Percentiles rank a stretch among this genome's conserved stretches.
phyloP scores from a whole-genome alignment of 495 filamentous ascomycete species.

The Cryomyces antarcticus region DNA sequence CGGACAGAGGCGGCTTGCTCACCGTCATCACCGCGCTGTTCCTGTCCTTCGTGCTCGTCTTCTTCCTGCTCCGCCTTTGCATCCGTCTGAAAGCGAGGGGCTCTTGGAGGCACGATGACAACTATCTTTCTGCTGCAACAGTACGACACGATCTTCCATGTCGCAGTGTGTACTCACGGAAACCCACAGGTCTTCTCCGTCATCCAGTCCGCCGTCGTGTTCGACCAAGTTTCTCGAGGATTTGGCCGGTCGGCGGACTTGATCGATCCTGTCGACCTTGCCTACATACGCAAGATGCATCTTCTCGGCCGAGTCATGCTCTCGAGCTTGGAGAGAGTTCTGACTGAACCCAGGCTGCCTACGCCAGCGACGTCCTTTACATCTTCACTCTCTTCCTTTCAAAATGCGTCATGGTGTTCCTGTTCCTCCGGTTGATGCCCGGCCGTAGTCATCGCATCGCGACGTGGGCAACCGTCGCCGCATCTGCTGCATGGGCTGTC shows the following conservation, averaged over 20 bases:
- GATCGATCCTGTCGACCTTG: background rate
- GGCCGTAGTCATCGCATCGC: background rate
- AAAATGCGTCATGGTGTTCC: background rate
- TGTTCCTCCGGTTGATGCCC: constrained; percentile 2
- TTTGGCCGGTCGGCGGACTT: background rate
- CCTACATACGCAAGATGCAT: background rate
- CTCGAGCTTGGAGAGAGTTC: too few relatives aligned
- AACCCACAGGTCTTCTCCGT: background rate
- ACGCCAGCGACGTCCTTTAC: constrained; percentile 1
- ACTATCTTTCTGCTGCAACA: background rate
- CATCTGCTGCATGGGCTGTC: background rate
- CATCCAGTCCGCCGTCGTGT: background rate
- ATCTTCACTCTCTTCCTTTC: background rate
- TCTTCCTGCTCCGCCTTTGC: background rate
- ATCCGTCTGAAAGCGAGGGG: background rate
- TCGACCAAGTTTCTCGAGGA: background rate
- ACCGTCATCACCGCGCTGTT: background rate
- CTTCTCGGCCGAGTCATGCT: background rate
- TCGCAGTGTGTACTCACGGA: background rate
- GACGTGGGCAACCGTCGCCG: background rate
- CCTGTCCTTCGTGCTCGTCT: background rate
- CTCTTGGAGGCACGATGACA: background rate
- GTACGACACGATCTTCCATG: background rate
- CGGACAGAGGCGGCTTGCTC: background rate
- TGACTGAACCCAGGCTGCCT: background rate